Percentiles rank a stretch among this genome's conserved stretches.
Conservation (phyloP, 2,329 filamentous ascomycete genomes). For the Nigrograna mackinnonii region DNA sequence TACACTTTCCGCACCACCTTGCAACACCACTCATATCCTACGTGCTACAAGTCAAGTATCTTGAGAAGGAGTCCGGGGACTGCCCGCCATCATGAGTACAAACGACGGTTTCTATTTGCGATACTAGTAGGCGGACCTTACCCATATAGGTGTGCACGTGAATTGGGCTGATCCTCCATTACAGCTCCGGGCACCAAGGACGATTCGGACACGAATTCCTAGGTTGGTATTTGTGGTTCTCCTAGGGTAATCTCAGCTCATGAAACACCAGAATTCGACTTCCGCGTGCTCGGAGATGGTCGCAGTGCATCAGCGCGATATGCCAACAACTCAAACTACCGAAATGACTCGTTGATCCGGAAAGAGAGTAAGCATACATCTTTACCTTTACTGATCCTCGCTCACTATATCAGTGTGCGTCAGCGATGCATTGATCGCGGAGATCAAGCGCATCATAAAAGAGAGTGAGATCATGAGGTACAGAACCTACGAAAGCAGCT, state of each 20-base stretch:
- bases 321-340: slow-evolving; percentile 99
- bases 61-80: too few species aligned
- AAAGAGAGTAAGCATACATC: slow-evolving; percentile 91
- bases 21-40: neutral
- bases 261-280: slow-evolving; percentile 79
- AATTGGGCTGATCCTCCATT: slow-evolving; percentile 20
- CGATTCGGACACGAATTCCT: slow-evolving; percentile 98
- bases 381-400: neutral
- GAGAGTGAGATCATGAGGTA: slow-evolving; percentile 97
- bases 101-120: slow-evolving; percentile 92
- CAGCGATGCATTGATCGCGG: slow-evolving; percentile 84
- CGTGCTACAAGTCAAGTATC: neutral
- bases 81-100: slow-evolving; percentile 63
- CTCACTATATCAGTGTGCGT: slow-evolving; percentile 76
- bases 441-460: slow-evolving; percentile 97
- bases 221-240: slow-evolving; percentile 67
- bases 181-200: slow-evolving; percentile 93
- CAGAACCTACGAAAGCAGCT: slow-evolving; percentile 25
- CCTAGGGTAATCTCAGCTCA: neutral
- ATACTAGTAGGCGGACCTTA: slow-evolving; percentile 78
- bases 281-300: slow-evolving; percentile 88
- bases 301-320: slow-evolving; percentile 93
- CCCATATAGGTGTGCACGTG: slow-evolving; percentile 12
- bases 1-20: neutral
- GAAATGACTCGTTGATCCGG: slow-evolving; percentile 96